phyloP scores from a whole-genome alignment of 768 basidiomycete genomes.

The Suillus fuscotomentosus region DNA sequence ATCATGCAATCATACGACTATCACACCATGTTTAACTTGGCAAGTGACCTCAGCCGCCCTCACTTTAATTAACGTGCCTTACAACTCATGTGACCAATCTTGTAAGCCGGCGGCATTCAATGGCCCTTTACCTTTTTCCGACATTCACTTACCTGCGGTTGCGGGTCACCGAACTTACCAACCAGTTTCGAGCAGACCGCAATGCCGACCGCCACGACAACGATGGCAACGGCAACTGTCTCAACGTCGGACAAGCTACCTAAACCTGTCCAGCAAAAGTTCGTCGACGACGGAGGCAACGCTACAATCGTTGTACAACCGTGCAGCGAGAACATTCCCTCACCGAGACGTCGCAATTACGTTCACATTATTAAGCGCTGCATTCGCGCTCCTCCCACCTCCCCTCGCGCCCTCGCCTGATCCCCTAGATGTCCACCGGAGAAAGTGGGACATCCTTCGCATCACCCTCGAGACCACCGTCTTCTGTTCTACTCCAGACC shows the following conservation, averaged over 20 bases:
- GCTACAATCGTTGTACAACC: conserved; percentile 69
- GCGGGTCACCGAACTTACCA: too few species aligned
- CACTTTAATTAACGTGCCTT: background rate
- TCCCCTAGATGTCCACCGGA: conserved; percentile 48
- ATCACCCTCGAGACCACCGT: conserved; percentile 80
- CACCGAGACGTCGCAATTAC: conserved; percentile 68
- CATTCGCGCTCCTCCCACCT: conserved; percentile 58
- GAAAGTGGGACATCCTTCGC: conserved; percentile 87
- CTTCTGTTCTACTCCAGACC: conserved; percentile 52
- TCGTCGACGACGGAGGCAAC: conserved; percentile 43
- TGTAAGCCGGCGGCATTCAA: background rate
- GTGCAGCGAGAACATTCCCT: conserved; percentile 78
- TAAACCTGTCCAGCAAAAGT: conserved; percentile 27
- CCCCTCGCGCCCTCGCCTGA: conserved; percentile 36
- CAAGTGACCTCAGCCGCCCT: background rate
- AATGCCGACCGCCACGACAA: conserved; percentile 54
- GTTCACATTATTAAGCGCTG: conserved; percentile 62
- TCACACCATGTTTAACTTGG: background rate
- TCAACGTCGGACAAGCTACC: conserved; percentile 26
- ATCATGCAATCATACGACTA: background rate
- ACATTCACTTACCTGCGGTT: too few species aligned
- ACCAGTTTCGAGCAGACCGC: background rate
- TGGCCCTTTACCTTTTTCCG: too few species aligned
- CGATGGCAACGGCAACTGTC: conserved; percentile 16
- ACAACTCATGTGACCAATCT: background rate